Conservation (phyloP, 345 rosid species). For the Eucalyptus viminalis region DNA sequence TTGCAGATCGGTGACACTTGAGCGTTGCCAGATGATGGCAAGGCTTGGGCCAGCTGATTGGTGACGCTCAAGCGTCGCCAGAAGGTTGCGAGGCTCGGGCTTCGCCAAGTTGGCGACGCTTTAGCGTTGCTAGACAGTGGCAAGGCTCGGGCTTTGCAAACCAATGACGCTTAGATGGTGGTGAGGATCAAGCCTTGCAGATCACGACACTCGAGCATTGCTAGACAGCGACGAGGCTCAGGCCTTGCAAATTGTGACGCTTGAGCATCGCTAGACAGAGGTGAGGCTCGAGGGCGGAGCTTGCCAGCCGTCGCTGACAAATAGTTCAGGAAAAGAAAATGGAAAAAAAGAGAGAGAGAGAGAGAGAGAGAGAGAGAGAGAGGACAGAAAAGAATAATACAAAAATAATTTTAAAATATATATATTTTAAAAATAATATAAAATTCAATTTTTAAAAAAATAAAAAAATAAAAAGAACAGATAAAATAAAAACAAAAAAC, state of each 20-base stretch:
- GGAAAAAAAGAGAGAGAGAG: no score
- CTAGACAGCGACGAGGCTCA: rapidly evolving
- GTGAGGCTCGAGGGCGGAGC: no score
- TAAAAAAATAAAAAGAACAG: rapidly evolving
- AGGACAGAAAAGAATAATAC: no score
- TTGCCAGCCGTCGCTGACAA: rapidly evolving
- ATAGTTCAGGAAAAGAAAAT: no score
- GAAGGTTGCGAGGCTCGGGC: rapidly evolving
- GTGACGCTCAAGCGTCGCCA: rapidly evolving
- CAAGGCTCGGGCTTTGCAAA: no score
- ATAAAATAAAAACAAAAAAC: no score
- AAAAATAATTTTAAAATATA: no score
- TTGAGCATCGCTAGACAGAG: no score
- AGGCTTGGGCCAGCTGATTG: rapidly evolving
- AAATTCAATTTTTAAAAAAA: no score
- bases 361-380: rapidly evolving
- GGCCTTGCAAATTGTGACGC: rapidly evolving
- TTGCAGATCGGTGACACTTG: rapidly evolving
- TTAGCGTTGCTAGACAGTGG: rapidly evolving
- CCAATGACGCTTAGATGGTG: rapidly evolving
- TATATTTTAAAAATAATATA: no score
- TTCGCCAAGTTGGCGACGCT: rapidly evolving
- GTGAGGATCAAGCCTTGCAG: no score
- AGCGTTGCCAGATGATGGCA: rapidly evolving
- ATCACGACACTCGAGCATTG: rapidly evolving